Evolutionary conservation across 1,284 basidiomycete species (phyloP), one percentile per base, ranked within the genome.

Genomic region (Moesziomyces sp.): DNA sequence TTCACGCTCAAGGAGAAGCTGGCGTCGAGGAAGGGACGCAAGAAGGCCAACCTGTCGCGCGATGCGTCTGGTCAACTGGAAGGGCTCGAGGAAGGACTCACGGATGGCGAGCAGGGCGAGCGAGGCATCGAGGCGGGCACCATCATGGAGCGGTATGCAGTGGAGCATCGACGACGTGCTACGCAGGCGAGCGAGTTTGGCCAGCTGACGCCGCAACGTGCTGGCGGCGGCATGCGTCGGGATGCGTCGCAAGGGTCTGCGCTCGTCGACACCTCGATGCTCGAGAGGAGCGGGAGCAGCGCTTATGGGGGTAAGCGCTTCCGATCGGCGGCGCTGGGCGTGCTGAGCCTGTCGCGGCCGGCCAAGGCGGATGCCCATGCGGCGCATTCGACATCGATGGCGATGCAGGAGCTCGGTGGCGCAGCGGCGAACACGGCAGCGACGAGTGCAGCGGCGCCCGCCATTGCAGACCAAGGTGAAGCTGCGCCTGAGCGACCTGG

Each of bases 111-210:
- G 0, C 62, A 60, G n/a, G 49, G 60, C 19, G 58, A 46, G 42
- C 52, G 14, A 26, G n/a, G 14, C 48, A 56, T 18, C 11, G 57
- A 30, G 47, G 45, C 19, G 26, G 59, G 62, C 51, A 56, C 53
- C 28, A 74, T 74, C 59, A 74, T 74, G 72, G 67, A 50, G 13
- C 54, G 72, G n/a, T 74, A 74, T 51, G 72, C 70, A 26, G 67
- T 54, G 3, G 49, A 54, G 47, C 62, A 66, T 23, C 53, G 58
- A 5, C 58, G 63, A 51, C 48, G 55, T 5, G 70, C 52, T 24
- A 61, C 52, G 30, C 52, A 65, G 42, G 53, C 55, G 45, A 69
- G 65, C 55, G 71, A 74, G 30, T 68, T 68, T 47, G 71, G 71
- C 30, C 54, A 50, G 26, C 21, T 54, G 58, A 53, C 58, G 42